Evolutionary conservation across 176 grass and related monocot genomes (phyloP).

Genomic region (Oryza rufipogon): DNA sequence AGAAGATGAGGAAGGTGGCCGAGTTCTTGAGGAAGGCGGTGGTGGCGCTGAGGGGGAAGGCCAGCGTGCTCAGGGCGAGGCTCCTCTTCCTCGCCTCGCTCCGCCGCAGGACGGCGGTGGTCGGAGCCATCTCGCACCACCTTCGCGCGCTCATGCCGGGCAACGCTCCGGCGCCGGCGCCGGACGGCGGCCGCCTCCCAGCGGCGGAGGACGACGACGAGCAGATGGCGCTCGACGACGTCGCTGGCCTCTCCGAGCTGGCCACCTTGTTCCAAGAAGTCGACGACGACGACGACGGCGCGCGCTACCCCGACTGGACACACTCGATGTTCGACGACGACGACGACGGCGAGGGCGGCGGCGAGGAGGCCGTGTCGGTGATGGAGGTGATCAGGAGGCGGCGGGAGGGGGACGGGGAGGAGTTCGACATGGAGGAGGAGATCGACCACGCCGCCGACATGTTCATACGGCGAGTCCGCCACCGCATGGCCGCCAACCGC

Average conservation of each 20-base stretch:
- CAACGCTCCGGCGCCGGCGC: background rate
- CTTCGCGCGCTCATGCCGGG: constrained; percentile 51
- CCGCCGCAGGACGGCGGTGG: constrained; percentile 55
- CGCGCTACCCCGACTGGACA: constrained; percentile 27
- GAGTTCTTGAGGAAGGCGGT: constrained; percentile 64
- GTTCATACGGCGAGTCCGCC: constrained; percentile 69
- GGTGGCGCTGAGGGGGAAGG: constrained; percentile 59
- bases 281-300: background rate
- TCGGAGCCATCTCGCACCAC: constrained; percentile 40
- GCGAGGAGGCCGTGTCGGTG: constrained; percentile 48
- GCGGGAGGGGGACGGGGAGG: constrained; percentile 58
- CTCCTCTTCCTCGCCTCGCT: constrained; percentile 68
- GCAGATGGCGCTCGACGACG: background rate
- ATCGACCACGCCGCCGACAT: constrained; percentile 77
- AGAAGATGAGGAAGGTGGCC: constrained; percentile 61
- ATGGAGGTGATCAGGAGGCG: constrained; percentile 71
- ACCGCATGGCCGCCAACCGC: constrained; percentile 50
- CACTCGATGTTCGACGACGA: constrained; percentile 53
- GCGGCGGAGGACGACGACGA: constrained; percentile 12
- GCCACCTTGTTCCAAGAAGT: constrained; percentile 30
- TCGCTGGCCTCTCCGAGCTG: background rate
- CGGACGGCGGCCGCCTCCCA: constrained; percentile 1
- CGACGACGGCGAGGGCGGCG: background rate
- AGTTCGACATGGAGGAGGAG: constrained; percentile 81
- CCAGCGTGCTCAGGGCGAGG: constrained; percentile 60